These are phyloP conservation scores for Lachnellula hyalina DNA, from an alignment of 2,329 filamentous ascomycete species.

Conservation along the genomic window DNA sequence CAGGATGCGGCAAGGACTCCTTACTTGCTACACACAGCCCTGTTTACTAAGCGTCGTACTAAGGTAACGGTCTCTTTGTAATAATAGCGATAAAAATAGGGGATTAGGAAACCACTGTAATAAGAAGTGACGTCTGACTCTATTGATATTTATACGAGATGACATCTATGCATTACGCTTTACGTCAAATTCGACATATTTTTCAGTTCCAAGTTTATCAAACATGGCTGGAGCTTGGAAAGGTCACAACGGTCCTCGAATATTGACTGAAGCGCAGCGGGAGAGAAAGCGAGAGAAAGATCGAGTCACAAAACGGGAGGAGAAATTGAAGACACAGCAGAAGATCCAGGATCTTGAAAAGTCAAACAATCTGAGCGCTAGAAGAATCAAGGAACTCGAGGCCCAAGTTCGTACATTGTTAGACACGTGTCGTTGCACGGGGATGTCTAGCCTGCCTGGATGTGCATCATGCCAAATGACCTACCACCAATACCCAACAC, in stretches of 20 bases:
- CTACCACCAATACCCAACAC: background rate
- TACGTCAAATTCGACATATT: background rate
- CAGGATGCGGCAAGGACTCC: background rate
- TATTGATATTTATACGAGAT: background rate
- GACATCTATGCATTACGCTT: background rate
- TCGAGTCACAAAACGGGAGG: constrained; percentile 7
- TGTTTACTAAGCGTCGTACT: background rate
- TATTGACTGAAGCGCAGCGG: constrained; percentile 11
- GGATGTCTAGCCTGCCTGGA: background rate
- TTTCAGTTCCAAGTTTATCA: background rate
- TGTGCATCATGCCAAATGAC: background rate
- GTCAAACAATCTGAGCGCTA: constrained; percentile 1
- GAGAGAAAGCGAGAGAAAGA: constrained; percentile 10
- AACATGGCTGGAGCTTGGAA: constrained; percentile 7
- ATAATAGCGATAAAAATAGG: background rate
- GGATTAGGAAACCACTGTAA: background rate
- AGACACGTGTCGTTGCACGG: constrained; percentile 3
- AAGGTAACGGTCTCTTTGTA: background rate
- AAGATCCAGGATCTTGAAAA: constrained; percentile 8
- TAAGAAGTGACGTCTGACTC: background rate
- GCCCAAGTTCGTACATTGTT: constrained; percentile 2
- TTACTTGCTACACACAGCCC: background rate
- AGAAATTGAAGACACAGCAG: constrained; percentile 7
- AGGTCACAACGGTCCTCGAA: constrained; percentile 9
- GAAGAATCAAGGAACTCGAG: constrained; percentile 10